A percentile compares a stretch with the other conserved stretches of the same genome.
Conservation (phyloP, 2,329 filamentous ascomycete species). For the Aurifilum marmelostoma region DNA sequence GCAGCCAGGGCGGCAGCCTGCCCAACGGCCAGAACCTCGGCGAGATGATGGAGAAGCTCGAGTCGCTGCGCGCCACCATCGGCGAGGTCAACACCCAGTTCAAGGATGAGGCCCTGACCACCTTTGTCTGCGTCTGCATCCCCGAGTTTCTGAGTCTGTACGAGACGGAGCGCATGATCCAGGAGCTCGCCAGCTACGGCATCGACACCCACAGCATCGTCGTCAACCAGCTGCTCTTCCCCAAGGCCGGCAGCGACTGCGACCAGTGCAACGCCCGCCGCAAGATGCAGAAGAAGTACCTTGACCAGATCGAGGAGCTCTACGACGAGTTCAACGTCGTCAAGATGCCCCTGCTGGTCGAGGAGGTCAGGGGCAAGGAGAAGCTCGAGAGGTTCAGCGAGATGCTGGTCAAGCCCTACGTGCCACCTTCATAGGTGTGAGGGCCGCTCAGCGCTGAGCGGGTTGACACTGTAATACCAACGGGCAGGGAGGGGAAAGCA, state of each 20-base stretch:
- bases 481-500: no score
- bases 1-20: conserved; percentile 68
- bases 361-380: conserved; percentile 95
- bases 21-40: conserved; percentile 92
- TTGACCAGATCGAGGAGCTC: conserved; percentile 97
- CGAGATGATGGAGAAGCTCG: conserved; percentile 93
- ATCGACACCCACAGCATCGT: conserved; percentile 98
- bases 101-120: conserved; percentile 93
- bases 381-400: conserved; percentile 88
- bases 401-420: conserved; percentile 77
- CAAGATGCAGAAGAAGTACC: conserved; percentile 99
- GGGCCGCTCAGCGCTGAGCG: neutral
- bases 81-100: conserved; percentile 96
- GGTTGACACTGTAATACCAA: neutral
- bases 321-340: conserved; percentile 99
- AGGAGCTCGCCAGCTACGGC: conserved; percentile 88
- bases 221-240: conserved; percentile 96
- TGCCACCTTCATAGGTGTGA: conserved; percentile 58
- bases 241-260: conserved; percentile 80
- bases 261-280: conserved; percentile 93
- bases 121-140: conserved; percentile 98
- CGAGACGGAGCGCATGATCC: conserved; percentile 99
- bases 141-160: conserved; percentile 96
- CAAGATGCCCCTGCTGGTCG: conserved; percentile 93
- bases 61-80: conserved; percentile 90